phyloP scores from a whole-genome alignment of 257 asterid genomes.

The Nemophila menziesii region DNA sequence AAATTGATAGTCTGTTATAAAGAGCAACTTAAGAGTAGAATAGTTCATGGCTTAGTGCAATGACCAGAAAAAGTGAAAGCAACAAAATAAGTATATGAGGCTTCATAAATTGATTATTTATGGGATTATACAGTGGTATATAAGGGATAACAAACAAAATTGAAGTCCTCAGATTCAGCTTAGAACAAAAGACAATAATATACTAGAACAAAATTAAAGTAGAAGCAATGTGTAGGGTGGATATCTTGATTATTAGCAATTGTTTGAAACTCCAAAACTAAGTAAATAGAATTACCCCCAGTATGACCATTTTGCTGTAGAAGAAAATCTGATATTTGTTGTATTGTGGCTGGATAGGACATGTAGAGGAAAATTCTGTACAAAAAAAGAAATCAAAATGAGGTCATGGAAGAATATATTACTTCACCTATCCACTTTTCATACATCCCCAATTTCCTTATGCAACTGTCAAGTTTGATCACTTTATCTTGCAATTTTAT shows the following conservation, averaged over 20 bases:
- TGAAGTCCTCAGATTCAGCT: neutral
- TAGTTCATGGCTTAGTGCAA: neutral
- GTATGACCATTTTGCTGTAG: neutral
- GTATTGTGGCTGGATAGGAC: neutral
- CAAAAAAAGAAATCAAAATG: too few species aligned
- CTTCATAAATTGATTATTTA: too few species aligned
- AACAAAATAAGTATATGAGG: too few species aligned
- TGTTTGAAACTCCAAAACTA: neutral
- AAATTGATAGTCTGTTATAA: neutral
- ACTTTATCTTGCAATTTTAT: too few species aligned
- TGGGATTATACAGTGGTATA: neutral
- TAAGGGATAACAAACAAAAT: neutral
- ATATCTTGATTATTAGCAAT: neutral
- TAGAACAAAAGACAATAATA: neutral
- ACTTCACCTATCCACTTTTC: too few species aligned
- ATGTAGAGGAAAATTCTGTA: neutral
- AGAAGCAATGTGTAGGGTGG: neutral
- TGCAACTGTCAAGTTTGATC: too few species aligned
- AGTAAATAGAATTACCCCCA: neutral
- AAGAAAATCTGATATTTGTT: neutral
- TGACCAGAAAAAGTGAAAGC: neutral
- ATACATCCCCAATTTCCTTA: too few species aligned
- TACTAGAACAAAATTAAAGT: neutral
- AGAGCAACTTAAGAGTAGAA: neutral
- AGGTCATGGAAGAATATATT: too few species aligned